Conservation (phyloP, 805 yeast species). For the Candida palmyrensis region DNA sequence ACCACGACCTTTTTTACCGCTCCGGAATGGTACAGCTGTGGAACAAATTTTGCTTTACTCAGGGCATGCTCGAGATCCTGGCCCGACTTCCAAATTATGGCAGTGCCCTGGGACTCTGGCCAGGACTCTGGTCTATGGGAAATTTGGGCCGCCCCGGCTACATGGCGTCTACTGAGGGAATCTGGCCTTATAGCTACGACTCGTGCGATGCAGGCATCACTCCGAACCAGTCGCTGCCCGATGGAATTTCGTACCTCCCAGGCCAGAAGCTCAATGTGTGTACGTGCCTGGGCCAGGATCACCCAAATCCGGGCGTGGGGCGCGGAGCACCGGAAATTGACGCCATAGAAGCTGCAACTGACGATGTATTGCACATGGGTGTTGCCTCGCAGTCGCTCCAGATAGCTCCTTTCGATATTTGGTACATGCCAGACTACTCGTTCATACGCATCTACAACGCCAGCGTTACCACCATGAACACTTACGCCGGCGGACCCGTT, state of each 20-base stretch:
- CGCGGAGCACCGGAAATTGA: conserved; percentile 34
- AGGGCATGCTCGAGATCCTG: conserved; percentile 24
- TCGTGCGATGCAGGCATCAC: conserved; percentile 34
- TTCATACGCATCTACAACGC: conserved; percentile 22
- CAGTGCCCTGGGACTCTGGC: conserved; percentile 31
- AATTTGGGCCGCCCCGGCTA: conserved; percentile 34
- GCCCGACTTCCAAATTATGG: conserved; percentile 28
- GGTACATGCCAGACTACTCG: conserved; percentile 38
- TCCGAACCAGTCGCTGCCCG: conserved; percentile 34
- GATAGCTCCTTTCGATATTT: conserved; percentile 40
- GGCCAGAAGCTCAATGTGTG: conserved; percentile 31
- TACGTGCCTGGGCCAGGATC: conserved; percentile 31
- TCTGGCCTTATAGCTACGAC: conserved; percentile 37
- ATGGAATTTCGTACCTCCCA: conserved; percentile 34
- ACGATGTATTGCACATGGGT: conserved; percentile 47
- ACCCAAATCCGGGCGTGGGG: conserved; percentile 31
- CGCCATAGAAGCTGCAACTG: conserved; percentile 47
- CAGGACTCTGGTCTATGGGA: conserved; percentile 36
- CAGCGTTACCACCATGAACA: conserved; percentile 29
- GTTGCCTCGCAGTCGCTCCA: conserved; percentile 56
- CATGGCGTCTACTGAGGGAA: conserved; percentile 31
- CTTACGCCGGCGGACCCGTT: conserved; percentile 32
- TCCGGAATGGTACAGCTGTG: conserved; percentile 34
- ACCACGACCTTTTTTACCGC: conserved; percentile 23
- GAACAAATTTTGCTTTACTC: conserved; percentile 31